Base-by-base conservation (phyloP, 371 early-diverging fungal genomes). In the Coemansia sp. region DNA sequence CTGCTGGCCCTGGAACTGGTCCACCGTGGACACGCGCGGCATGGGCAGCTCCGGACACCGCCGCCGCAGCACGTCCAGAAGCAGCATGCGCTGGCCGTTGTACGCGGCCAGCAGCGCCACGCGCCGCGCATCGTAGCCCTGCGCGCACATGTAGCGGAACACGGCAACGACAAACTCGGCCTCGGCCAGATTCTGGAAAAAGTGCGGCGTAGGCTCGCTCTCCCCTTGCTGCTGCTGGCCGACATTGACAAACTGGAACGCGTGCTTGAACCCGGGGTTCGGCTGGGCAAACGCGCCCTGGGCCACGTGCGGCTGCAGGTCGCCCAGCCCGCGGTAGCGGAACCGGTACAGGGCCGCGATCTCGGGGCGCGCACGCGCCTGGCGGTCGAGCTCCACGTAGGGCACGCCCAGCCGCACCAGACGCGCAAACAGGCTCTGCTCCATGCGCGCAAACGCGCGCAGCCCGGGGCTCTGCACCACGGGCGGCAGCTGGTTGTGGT, bases 401-500 rank as follows among this genome's bases (percentile, higher is more conserved):
- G 94, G 93, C 9, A 95, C 95, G 43, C 95, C 97, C 44, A 98
- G 79, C 5, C 94, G 82, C 8, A 98, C 84, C 60, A 97, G 85
- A 0, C 99, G 85, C 0, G 91, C 81, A 78, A 98, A 97, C 81
- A 98, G 69, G 56, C 88, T 87, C 77, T 95, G 95, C 64, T 94
- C 94, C 90, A 97, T 84, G 68, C 93, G 90, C 52, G 90, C 90
- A 59, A 89, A 91, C 57, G 86, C 80, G 62, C 89, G 88, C 72
- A 97, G 87, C 0, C 90, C 91, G 50, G 80, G 75, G 77, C 90
- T 90, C 77, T 91, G 88, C 11, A 97, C 94, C 4, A 97, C 91
- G 16, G 97, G 98, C 8, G 97, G 96, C 37, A 97, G 80, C 66
- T 99, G 99, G 69, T 92, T 84, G 62, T 97, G 98, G 75, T 99